phyloP scores from a whole-genome alignment of 192 early-diverging fungal species.

The Piromyces finnis region DNA sequence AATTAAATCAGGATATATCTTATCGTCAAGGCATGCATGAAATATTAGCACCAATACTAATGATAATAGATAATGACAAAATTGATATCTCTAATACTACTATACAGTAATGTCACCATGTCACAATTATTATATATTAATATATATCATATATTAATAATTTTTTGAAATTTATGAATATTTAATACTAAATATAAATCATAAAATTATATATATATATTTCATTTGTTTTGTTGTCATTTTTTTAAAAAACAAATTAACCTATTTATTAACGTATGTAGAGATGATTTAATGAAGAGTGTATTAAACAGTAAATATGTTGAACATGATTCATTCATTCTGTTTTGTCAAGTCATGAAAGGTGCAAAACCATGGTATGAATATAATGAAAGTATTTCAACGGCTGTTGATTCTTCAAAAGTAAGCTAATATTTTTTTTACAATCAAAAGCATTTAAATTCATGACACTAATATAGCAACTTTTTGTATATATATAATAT shows the following conservation, averaged over 20 bases:
- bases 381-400: constrained; percentile 15
- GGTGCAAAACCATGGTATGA: constrained; percentile 73
- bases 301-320: constrained; percentile 51
- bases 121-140: too few relatives aligned
- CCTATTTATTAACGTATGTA: neutral
- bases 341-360: constrained; percentile 73
- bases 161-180: too few relatives aligned
- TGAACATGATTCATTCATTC: constrained; percentile 68
- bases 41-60: constrained; percentile 62
- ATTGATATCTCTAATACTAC: constrained; percentile 5
- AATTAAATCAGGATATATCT: constrained; percentile 66
- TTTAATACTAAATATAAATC: too few relatives aligned
- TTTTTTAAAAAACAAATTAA: too few relatives aligned
- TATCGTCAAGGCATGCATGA: constrained; percentile 99
- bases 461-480: too few relatives aligned
- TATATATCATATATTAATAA: too few relatives aligned
- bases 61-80: constrained; percentile 56
- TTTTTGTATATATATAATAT: too few relatives aligned
- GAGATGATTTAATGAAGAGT: constrained; percentile 1
- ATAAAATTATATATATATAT: too few relatives aligned
- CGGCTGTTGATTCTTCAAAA: neutral
- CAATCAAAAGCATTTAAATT: too few relatives aligned
- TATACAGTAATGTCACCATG: neutral
- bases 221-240: too few relatives aligned
- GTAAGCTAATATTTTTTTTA: neutral